A percentile compares a stretch with the other conserved stretches of the same genome.
Evolutionary conservation across 108 stramenopile genomes (phyloP).

Genomic region (Nannochloropsis oceanica): DNA sequence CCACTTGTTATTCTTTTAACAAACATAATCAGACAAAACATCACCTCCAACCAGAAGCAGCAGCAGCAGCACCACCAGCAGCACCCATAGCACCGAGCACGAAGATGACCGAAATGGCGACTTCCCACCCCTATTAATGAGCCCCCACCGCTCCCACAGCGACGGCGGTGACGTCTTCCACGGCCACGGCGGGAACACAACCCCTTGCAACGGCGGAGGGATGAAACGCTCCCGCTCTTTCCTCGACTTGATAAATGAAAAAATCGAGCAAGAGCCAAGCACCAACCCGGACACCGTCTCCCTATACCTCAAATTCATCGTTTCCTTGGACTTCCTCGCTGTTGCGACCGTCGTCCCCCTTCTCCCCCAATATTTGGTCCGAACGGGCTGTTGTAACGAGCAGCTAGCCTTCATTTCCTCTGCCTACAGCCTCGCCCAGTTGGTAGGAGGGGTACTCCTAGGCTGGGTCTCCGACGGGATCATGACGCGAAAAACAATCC

Average conservation of each 20-base stretch:
- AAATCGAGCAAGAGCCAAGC: background rate
- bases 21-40: too few relatives aligned
- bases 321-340: conserved; percentile 56
- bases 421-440: conserved; percentile 66
- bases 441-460: conserved; percentile 61
- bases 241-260: background rate
- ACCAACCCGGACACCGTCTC: background rate
- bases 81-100: too few relatives aligned
- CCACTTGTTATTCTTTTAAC: too few relatives aligned
- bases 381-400: conserved; percentile 1
- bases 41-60: too few relatives aligned
- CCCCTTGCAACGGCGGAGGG: background rate
- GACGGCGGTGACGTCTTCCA: background rate
- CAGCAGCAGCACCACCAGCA: too few relatives aligned
- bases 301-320: background rate
- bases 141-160: background rate
- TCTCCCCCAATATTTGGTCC: conserved; percentile 47
- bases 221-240: background rate
- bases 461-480: conserved; percentile 57
- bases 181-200: background rate
- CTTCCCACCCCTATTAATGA: background rate
- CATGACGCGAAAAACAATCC: conserved; percentile 42
- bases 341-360: conserved; percentile 71
- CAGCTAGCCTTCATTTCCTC: conserved; percentile 46
- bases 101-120: background rate